Percentiles rank a stretch among this genome's conserved stretches.
Conservation (phyloP, 495 filamentous ascomycete species). For the Tuber melanosporum region DNA sequence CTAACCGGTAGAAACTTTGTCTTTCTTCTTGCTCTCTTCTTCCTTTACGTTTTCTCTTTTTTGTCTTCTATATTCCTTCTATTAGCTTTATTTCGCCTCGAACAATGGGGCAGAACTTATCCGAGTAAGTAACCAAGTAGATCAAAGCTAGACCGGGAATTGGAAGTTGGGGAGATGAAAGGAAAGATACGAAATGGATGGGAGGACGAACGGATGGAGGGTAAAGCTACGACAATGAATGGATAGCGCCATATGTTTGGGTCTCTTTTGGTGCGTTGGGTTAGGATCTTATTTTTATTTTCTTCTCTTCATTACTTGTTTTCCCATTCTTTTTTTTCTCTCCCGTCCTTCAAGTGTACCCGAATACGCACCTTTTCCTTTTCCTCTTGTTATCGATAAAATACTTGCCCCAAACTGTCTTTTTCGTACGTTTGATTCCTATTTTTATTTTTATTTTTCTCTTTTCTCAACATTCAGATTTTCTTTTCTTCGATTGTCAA, state of each 20-base stretch:
- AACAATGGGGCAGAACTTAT: background rate
- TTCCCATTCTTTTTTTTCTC: background rate
- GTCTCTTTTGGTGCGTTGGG: slow-evolving; percentile 8
- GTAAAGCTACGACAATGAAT: background rate
- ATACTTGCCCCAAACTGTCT: background rate
- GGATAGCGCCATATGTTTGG: slow-evolving; percentile 1
- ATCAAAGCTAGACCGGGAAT: background rate
- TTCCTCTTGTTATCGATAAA: background rate
- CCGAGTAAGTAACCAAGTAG: slow-evolving; percentile 1
- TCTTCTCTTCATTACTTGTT: background rate
- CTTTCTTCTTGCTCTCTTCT: background rate
- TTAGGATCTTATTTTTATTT: background rate
- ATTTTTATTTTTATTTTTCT: background rate
- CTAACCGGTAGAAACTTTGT: background rate
- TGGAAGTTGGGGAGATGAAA: background rate
- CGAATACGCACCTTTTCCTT: background rate
- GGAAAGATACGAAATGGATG: background rate
- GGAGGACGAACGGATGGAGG: background rate
- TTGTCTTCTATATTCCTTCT: background rate
- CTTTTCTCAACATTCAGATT: background rate
- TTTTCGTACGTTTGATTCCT: background rate
- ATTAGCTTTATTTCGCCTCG: background rate
- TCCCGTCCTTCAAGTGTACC: background rate
- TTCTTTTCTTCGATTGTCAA: background rate
- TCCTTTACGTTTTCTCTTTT: background rate